Percentiles rank a stretch among this genome's conserved stretches.
Evolutionary conservation across 148 eudicot species (phyloP).

Genomic region (Pouteria glomerata): DNA sequence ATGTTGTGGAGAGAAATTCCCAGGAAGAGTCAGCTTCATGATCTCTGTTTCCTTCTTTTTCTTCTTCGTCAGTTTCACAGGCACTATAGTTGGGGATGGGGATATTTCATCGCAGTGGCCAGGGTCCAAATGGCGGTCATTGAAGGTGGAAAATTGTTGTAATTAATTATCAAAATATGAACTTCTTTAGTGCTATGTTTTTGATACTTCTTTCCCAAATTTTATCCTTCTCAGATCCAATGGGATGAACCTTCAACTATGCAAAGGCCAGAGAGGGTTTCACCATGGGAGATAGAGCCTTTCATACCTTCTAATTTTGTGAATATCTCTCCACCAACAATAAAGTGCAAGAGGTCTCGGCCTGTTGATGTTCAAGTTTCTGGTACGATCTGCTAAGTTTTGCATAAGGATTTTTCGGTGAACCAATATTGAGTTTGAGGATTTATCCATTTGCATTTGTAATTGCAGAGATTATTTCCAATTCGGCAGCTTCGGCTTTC

Average conservation of each 20-base stretch:
- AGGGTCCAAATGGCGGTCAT: conserved; percentile 71
- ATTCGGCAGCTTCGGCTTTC: conserved; percentile 32
- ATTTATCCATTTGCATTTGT: conserved; percentile 1
- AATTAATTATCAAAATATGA: not conserved
- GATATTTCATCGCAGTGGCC: conserved; percentile 65
- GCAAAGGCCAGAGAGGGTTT: conserved; percentile 71
- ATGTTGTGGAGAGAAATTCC: not conserved
- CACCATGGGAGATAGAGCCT: conserved; percentile 94
- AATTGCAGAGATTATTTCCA: conserved; percentile 31
- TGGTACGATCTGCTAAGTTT: conserved; percentile 28
- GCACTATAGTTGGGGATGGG: conserved; percentile 69
- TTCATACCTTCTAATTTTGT: conserved; percentile 44
- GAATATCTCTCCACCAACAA: conserved; percentile 39
- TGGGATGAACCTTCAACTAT: conserved; percentile 86
- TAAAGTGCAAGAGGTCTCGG: conserved; percentile 76
- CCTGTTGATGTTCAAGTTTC: conserved; percentile 41
- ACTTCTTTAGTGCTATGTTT: conserved; percentile 2
- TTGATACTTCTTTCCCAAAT: conserved; percentile 3
- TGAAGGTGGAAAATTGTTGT: conserved; percentile 56
- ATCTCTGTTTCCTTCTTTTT: not conserved
- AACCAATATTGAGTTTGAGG: not conserved
- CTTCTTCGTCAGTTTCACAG: conserved; percentile 53
- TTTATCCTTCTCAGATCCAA: conserved; percentile 47
- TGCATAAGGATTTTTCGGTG: not conserved
- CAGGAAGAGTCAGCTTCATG: not conserved